These are phyloP conservation scores for Fusarium sp. DNA, from an alignment of 2,329 filamentous ascomycete genomes.

Conservation along the genomic window DNA sequence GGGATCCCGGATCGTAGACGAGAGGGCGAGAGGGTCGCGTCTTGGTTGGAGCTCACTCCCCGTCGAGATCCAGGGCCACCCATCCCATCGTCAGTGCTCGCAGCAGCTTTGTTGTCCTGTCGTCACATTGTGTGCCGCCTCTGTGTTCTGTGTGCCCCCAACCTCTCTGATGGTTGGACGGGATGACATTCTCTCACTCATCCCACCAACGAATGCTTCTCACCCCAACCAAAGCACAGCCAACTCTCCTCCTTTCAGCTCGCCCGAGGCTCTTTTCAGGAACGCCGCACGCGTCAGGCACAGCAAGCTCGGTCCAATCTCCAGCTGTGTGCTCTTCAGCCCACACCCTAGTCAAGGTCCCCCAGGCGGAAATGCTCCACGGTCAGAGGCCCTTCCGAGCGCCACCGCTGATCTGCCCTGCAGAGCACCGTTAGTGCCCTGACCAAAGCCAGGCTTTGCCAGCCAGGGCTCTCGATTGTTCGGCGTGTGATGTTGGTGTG, in stretches of 20 bases:
- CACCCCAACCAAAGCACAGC: background rate
- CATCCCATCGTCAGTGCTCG: constrained; percentile 11
- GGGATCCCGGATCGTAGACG: constrained; percentile 3
- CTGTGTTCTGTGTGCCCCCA: background rate
- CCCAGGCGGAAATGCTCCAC: background rate
- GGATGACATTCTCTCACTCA: background rate
- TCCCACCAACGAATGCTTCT: background rate
- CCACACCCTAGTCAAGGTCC: background rate
- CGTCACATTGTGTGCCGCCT: constrained; percentile 14
- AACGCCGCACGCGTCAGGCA: constrained; percentile 12
- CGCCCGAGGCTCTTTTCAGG: background rate
- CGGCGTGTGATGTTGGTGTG: background rate
- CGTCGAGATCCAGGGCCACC: background rate
- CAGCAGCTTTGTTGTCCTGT: constrained; percentile 11
- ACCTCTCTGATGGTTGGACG: constrained; percentile 2
- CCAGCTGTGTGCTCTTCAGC: background rate
- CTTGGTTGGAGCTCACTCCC: background rate
- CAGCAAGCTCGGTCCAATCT: constrained; percentile 4
- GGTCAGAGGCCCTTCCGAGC: constrained; percentile 19
- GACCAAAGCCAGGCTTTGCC: constrained; percentile 21
- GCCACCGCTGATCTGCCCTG: constrained; percentile 38
- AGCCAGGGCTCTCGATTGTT: constrained; percentile 1
- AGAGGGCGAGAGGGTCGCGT: background rate
- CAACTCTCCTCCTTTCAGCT: constrained; percentile 21
- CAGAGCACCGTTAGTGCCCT: constrained; percentile 25